Conservation (phyloP, 139 green algal genomes). For the Tetraselmis chui region DNA sequence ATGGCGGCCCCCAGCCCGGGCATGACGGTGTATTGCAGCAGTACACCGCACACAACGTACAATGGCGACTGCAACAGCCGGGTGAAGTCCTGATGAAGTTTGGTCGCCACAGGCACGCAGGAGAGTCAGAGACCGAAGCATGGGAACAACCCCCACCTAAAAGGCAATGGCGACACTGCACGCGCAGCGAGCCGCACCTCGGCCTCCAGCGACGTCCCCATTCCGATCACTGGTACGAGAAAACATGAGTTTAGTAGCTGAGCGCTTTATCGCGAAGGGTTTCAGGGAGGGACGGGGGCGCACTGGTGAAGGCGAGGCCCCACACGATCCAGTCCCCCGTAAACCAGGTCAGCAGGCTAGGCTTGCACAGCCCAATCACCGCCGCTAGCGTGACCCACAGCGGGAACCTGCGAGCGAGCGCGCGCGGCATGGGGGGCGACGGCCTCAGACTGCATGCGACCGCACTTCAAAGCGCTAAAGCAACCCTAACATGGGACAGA, state of each 20-base stretch:
- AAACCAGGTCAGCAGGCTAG: constrained; percentile 48
- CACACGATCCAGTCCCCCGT: constrained; percentile 24
- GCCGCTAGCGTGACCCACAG: constrained; percentile 48
- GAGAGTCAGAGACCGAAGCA: not conserved
- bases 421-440: too few species aligned
- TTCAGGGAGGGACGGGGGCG: constrained; percentile 67
- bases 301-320: constrained; percentile 54
- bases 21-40: constrained; percentile 75
- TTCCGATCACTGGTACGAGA: not conserved
- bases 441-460: too few species aligned
- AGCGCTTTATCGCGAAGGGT: constrained; percentile 37
- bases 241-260: too few species aligned
- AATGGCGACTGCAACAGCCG: constrained; percentile 16
- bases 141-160: not conserved
- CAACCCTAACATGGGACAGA: too few species aligned
- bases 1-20: constrained; percentile 50
- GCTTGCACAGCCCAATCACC: constrained; percentile 30
- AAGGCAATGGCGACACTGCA: not conserved
- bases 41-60: constrained; percentile 45
- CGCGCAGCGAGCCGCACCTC: not conserved
- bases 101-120: constrained; percentile 26
- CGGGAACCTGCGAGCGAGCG: constrained; percentile 47
- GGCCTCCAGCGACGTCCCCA: not conserved
- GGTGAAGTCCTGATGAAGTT: constrained; percentile 1
- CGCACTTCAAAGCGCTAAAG: too few species aligned